These are phyloP conservation scores for Lasiodiplodia sp. DNA, from an alignment of 2,329 filamentous ascomycete species.

Conservation along the genomic window DNA sequence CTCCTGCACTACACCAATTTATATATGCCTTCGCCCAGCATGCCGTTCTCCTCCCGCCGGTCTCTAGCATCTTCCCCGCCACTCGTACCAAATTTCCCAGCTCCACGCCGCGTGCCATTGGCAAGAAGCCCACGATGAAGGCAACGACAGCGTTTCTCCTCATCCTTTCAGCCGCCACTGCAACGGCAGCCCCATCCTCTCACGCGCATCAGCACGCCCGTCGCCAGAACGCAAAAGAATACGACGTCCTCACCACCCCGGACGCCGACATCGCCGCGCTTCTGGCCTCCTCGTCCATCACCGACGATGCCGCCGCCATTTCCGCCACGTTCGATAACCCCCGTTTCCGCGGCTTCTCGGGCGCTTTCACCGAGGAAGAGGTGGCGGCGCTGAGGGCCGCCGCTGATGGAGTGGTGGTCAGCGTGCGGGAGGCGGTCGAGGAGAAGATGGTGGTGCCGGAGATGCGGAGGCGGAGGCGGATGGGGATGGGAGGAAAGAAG, in stretches of 20 bases:
- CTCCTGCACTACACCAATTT: not conserved
- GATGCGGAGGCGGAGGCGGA: constrained; percentile 9
- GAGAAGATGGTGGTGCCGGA: constrained; percentile 30
- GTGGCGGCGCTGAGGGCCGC: not conserved
- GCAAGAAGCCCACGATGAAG: not conserved
- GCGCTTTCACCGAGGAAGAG: constrained; percentile 16
- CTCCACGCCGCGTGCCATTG: not conserved
- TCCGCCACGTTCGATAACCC: constrained; percentile 19
- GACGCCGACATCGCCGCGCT: constrained; percentile 13
- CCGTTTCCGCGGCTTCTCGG: constrained; percentile 27
- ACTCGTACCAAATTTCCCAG: not conserved
- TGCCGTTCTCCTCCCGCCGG: not conserved
- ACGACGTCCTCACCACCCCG: constrained; percentile 13
- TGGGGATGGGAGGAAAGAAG: not conserved
- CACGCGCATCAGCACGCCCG: not conserved
- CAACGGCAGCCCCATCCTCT: not conserved
- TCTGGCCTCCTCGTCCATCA: not conserved
- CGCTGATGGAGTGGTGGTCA: not conserved
- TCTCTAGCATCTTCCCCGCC: not conserved
- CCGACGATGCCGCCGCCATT: not conserved
- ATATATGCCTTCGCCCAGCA: not conserved
- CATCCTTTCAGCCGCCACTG: not conserved
- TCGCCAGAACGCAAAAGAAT: constrained; percentile 7
- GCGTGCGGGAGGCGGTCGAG: constrained; percentile 5
- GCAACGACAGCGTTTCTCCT: not conserved